Percentiles rank a stretch among this genome's conserved stretches.
These are phyloP conservation scores for Hevea brasiliensis DNA, from an alignment of 345 rosid genomes.

Conservation along the genomic window DNA sequence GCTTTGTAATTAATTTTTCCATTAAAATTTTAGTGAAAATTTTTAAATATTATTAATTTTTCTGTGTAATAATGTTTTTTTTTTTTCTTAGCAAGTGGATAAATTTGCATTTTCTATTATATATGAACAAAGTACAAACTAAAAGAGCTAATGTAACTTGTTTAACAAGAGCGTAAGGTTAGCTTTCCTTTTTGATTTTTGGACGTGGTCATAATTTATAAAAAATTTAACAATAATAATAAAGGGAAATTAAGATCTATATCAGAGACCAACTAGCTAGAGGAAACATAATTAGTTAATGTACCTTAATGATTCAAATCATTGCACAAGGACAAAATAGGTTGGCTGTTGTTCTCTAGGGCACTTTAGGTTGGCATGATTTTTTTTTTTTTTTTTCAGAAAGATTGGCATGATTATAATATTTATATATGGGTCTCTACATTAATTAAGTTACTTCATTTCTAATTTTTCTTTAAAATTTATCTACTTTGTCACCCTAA, in stretches of 20 bases:
- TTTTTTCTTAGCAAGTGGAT: too few species aligned
- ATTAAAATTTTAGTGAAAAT: too few species aligned
- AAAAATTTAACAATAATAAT: too few species aligned
- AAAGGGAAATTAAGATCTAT: too few species aligned
- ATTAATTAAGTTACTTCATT: slow-evolving; percentile 15
- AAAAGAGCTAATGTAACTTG: not conserved
- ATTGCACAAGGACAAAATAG: slow-evolving; percentile 1
- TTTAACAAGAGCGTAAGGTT: not conserved
- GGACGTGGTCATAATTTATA: not conserved
- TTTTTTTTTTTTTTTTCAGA: too few species aligned
- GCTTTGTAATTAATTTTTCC: too few species aligned
- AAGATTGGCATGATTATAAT: too few species aligned
- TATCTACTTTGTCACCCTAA: not conserved
- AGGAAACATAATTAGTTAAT: not conserved
- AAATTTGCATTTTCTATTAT: too few species aligned
- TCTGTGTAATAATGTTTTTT: too few species aligned
- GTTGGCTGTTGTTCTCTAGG: slow-evolving; percentile 18
- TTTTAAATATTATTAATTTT: too few species aligned
- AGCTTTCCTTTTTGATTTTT: not conserved
- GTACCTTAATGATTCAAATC: not conserved
- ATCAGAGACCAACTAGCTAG: not conserved
- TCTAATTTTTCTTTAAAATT: not conserved
- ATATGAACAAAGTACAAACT: too few species aligned
- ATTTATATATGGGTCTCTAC: too few species aligned
- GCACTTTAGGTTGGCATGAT: slow-evolving; percentile 9